phyloP scores from a whole-genome alignment of 495 filamentous ascomycete genomes.

The Talaromyces trachyspermus region DNA sequence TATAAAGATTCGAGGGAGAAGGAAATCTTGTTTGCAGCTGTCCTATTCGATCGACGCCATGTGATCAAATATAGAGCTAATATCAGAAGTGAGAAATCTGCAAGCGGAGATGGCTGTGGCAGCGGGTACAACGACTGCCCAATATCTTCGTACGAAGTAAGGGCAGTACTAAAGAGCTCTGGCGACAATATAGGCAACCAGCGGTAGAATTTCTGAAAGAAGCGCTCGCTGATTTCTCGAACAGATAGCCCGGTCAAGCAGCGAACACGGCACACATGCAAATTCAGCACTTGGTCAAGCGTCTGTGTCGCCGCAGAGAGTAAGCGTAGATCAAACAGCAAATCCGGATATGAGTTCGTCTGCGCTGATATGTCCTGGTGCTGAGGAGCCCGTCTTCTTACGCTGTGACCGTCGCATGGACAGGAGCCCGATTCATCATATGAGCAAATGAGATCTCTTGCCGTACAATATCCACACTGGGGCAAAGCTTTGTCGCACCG shows the following conservation, averaged over 20 bases:
- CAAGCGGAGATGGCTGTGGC: too few relatives aligned
- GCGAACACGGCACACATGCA: neutral
- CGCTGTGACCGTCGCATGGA: neutral
- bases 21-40: neutral
- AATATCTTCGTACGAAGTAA: neutral
- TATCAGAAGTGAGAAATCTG: neutral
- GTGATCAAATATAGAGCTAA: conserved; percentile 8
- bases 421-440: neutral
- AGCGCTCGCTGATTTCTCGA: neutral
- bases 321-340: neutral
- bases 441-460: neutral
- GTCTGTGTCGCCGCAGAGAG: conserved; percentile 2
- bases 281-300: neutral
- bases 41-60: neutral
- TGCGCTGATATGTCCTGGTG: conserved; percentile 2
- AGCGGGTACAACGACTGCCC: neutral
- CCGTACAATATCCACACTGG: conserved; percentile 22
- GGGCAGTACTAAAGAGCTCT: neutral
- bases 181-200: neutral
- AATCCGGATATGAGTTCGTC: neutral
- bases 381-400: conserved; percentile 13
- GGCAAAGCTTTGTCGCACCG: conserved; percentile 31
- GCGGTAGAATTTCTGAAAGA: neutral
- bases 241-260: neutral
- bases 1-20: neutral